A percentile compares a stretch with the other conserved stretches of the same genome.
These are phyloP conservation scores for Panicum hallii DNA, from an alignment of 202 grass and related monocot genomes.

Conservation along the genomic window DNA sequence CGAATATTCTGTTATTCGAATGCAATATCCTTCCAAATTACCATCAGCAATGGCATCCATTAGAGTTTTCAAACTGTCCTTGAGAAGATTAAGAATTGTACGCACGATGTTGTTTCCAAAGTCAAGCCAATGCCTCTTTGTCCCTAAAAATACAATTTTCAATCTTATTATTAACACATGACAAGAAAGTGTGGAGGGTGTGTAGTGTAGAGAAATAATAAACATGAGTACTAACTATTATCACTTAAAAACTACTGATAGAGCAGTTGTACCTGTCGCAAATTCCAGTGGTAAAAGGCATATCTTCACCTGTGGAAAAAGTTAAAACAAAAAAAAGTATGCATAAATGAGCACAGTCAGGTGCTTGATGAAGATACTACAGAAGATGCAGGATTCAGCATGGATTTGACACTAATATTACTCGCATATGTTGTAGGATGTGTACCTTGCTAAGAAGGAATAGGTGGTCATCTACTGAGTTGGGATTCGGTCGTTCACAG, in stretches of 20 bases:
- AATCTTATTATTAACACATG: not conserved
- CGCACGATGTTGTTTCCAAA: conserved; percentile 50
- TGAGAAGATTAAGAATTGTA: conserved; percentile 62
- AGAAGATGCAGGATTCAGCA: conserved; percentile 2
- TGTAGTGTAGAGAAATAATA: conserved; percentile 9
- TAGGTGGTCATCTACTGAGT: conserved; percentile 39
- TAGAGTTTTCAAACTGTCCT: conserved; percentile 48
- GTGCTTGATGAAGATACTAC: not conserved
- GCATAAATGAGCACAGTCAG: not conserved
- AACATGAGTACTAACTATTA: conserved; percentile 1
- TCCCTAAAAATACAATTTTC: conserved; percentile 37
- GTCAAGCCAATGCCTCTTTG: conserved; percentile 54
- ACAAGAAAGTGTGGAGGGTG: not conserved
- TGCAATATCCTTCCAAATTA: conserved; percentile 58
- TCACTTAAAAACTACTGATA: conserved; percentile 16
- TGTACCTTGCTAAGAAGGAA: conserved; percentile 69
- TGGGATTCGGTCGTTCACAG: conserved; percentile 14
- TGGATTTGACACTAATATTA: conserved; percentile 23
- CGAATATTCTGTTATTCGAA: conserved; percentile 74
- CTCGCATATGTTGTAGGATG: conserved; percentile 23
- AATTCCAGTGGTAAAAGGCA: conserved; percentile 68
- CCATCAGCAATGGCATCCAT: conserved; percentile 49
- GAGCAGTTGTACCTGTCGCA: conserved; percentile 50
- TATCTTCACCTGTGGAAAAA: conserved; percentile 56
- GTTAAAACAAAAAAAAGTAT: conserved; percentile 9